Conservation (phyloP, 768 basidiomycete species). For the Auricularia sp. region DNA sequence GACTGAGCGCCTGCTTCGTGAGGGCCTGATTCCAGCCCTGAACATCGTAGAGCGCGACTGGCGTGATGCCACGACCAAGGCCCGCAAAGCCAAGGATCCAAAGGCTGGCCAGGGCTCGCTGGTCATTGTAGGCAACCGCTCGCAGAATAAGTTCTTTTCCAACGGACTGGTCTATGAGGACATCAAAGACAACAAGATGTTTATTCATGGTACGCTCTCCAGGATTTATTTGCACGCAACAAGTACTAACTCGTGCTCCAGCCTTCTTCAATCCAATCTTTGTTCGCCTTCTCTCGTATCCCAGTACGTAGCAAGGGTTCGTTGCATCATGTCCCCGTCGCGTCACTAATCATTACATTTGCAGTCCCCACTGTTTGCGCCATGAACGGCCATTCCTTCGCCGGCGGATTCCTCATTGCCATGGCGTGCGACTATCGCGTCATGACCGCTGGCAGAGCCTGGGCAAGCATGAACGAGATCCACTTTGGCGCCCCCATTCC, state of each 20-base stretch:
- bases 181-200: constrained; percentile 41
- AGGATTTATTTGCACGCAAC: neutral
- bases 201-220: constrained; percentile 46
- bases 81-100: constrained; percentile 34
- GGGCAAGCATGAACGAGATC: constrained; percentile 35
- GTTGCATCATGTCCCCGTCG: too few species aligned
- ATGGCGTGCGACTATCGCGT: constrained; percentile 29
- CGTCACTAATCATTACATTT: too few species aligned
- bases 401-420: constrained; percentile 31
- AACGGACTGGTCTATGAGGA: constrained; percentile 64
- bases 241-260: constrained; percentile 18
- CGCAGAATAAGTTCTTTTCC: constrained; percentile 84
- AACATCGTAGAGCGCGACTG: constrained; percentile 66
- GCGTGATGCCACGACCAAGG: constrained; percentile 41
- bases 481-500: constrained; percentile 31
- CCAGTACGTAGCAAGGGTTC: constrained; percentile 15
- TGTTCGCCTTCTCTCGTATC: constrained; percentile 59
- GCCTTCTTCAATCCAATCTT: constrained; percentile 69
- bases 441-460: constrained; percentile 16
- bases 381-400: constrained; percentile 29
- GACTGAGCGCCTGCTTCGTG: constrained; percentile 44
- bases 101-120: constrained; percentile 56
- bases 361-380: constrained; percentile 12
- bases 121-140: constrained; percentile 62
- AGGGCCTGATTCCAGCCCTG: constrained; percentile 57